Conservation (phyloP, 1,139 yeast genomes). For the Lodderomyces orthopsilosis region DNA sequence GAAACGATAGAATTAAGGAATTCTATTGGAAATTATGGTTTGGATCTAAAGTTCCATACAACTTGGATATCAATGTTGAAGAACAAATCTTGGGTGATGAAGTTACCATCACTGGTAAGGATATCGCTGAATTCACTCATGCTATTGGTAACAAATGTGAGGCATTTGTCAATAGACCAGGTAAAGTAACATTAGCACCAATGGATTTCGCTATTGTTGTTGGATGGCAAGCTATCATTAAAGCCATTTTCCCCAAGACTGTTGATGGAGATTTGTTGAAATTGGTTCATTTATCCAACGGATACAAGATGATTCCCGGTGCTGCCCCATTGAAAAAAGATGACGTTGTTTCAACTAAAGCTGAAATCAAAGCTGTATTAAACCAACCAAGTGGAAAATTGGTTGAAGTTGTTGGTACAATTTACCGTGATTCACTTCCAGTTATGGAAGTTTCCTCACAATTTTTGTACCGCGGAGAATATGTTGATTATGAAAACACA, state of each 20-base stretch:
- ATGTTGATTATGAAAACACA: slow-evolving; percentile 84
- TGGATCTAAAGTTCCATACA: slow-evolving; percentile 58
- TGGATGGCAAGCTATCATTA: slow-evolving; percentile 98
- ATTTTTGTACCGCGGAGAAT: slow-evolving; percentile 94
- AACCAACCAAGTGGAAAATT: slow-evolving; percentile 93
- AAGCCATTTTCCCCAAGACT: slow-evolving; percentile 92
- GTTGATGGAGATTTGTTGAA: slow-evolving; percentile 96
- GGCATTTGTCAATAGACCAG: slow-evolving; percentile 87
- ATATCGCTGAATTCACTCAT: slow-evolving; percentile 89
- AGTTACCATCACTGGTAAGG: slow-evolving; percentile 68
- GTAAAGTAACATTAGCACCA: slow-evolving; percentile 86
- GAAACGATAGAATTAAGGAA: slow-evolving; percentile 90
- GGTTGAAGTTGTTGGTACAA: slow-evolving; percentile 92
- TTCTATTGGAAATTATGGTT: slow-evolving; percentile 99
- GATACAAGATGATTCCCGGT: slow-evolving; percentile 91
- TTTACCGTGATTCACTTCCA: slow-evolving; percentile 70
- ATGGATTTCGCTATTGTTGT: slow-evolving; percentile 99
- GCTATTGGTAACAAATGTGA: slow-evolving; percentile 97
- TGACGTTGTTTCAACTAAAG: slow-evolving; percentile 78
- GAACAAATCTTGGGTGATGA: slow-evolving; percentile 70
- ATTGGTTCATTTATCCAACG: slow-evolving; percentile 91
- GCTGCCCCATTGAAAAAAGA: slow-evolving; percentile 88
- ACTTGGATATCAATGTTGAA: slow-evolving; percentile 66
- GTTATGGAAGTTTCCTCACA: slow-evolving; percentile 94
- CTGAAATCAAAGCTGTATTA: slow-evolving; percentile 83